A percentile compares a stretch with the other conserved stretches of the same genome.
Conservation (phyloP, 768 basidiomycete species). For the Russula olivacea region DNA sequence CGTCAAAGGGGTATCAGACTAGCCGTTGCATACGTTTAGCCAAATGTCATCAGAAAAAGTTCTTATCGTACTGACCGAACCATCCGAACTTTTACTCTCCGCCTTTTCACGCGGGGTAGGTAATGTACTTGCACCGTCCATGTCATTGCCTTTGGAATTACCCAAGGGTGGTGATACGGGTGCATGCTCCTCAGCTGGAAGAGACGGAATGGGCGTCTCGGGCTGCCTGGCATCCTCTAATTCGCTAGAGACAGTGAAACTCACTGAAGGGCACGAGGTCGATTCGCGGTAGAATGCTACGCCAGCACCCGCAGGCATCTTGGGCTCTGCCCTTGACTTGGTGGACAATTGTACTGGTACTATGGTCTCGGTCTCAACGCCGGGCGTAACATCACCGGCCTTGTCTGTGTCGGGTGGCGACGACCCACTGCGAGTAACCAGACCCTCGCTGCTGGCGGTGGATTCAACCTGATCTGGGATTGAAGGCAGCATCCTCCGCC, state of each 20-base stretch:
- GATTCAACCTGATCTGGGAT: conserved; percentile 25
- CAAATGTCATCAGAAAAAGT: conserved; percentile 2
- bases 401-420: conserved; percentile 52
- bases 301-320: conserved; percentile 64
- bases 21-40: conserved; percentile 30
- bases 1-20: conserved; percentile 42
- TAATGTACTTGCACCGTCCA: conserved; percentile 24
- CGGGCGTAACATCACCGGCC: conserved; percentile 29
- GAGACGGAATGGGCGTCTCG: not conserved
- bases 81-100: conserved; percentile 50
- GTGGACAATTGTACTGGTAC: conserved; percentile 25
- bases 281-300: conserved; percentile 71
- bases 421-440: conserved; percentile 60
- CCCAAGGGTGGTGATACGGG: conserved; percentile 1
- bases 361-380: conserved; percentile 35
- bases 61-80: conserved; percentile 41
- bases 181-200: conserved; percentile 9
- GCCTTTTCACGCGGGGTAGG: conserved; percentile 34
- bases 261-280: conserved; percentile 47
- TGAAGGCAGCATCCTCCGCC: conserved; percentile 35
- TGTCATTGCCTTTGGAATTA: conserved; percentile 1
- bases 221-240: conserved; percentile 39
- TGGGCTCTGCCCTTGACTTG: conserved; percentile 55
- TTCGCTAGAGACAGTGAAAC: conserved; percentile 77
- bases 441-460: conserved; percentile 27